phyloP scores from a whole-genome alignment of 2,329 filamentous ascomycete species.

The Fusarium burgessii region DNA sequence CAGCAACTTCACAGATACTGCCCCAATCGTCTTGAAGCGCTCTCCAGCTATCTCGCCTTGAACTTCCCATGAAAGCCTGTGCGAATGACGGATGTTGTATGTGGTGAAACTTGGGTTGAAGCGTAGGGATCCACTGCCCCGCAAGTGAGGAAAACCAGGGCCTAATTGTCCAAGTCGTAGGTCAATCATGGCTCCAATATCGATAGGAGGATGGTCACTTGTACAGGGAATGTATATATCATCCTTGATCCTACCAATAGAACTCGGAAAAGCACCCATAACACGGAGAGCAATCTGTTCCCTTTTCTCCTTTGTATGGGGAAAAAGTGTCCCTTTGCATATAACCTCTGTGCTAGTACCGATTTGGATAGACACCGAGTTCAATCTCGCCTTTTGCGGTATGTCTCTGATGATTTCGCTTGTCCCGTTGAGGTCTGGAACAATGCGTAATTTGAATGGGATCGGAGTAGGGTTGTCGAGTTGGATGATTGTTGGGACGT shows the following conservation, averaged over 20 bases:
- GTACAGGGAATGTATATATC: conserved; percentile 22
- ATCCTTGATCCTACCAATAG: not conserved
- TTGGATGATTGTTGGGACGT: conserved; percentile 48
- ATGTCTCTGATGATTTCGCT: conserved; percentile 37
- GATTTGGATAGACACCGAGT: conserved; percentile 24
- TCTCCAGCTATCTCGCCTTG: conserved; percentile 5
- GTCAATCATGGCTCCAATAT: conserved; percentile 26
- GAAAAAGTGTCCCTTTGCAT: conserved; percentile 4
- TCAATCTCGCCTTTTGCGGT: conserved; percentile 34
- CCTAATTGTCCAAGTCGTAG: conserved; percentile 13
- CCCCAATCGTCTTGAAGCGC: not conserved
- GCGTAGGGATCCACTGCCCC: not conserved
- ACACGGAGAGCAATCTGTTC: conserved; percentile 13
- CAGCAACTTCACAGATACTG: conserved; percentile 3
- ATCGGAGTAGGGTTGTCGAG: conserved; percentile 45
- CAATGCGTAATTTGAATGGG: conserved; percentile 42
- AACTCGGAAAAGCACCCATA: not conserved
- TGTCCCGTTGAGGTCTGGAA: conserved; percentile 30
- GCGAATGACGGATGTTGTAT: conserved; percentile 46
- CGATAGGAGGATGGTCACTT: not conserved
- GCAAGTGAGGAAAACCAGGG: not conserved
- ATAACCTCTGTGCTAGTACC: conserved; percentile 8
- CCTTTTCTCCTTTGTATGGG: not conserved
- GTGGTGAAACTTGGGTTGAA: conserved; percentile 45
- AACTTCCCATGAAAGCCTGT: conserved; percentile 41